Base-by-base conservation (phyloP, 2,329 filamentous ascomycete species). In the Cladorrhinum sp. region DNA sequence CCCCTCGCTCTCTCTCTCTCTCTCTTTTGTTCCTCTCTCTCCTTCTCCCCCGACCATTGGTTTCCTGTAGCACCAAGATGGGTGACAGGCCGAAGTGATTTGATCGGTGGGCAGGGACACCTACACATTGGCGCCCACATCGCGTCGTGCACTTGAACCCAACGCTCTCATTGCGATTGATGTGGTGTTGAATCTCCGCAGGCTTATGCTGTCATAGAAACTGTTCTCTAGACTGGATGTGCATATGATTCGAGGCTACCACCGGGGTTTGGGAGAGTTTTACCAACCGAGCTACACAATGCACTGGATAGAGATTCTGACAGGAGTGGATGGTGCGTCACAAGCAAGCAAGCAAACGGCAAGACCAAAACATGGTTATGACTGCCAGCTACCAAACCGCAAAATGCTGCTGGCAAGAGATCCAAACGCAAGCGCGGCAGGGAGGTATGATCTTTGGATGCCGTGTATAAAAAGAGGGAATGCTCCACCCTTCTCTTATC, bases 401-500 rank as follows among this genome's bases (percentile, higher is more conserved):
- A 55, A 36, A 14, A 46, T 46, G 18, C 42, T 46, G 42, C 42
- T 46, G 42, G n/a, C 42, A 20, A 46, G 18, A 46, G 16, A 10
- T 36, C 12, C 8, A 46, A 46, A 46, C n/a, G 16, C 42, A 46
- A 46, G 42, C 33, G 18, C 7, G 18, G n/a, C 36, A n/a, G 42
- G 36, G 23, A 48, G 14, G 20, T 28, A 53, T 24, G 23, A 16
- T 30, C 16, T 4, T 7, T 21, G n/a, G 8, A 28, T 55, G 26
- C 4, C 18, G 36, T 33, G 30, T 56, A 56, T 56, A 56, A 56
- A 20, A 56, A n/a, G 36, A 28, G 18, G 36, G 54, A 46, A 56
- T 28, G 54, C 21, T 54, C 8, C 21, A 51, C n/a, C 26, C n/a
- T 36, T 12, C n/a, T 46, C 18, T 24, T 42, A 55, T 39, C 12